Percentiles rank a stretch among this genome's conserved stretches.
These are phyloP conservation scores for Brassica cretica DNA, from an alignment of 345 rosid genomes.

Conservation along the genomic window DNA sequence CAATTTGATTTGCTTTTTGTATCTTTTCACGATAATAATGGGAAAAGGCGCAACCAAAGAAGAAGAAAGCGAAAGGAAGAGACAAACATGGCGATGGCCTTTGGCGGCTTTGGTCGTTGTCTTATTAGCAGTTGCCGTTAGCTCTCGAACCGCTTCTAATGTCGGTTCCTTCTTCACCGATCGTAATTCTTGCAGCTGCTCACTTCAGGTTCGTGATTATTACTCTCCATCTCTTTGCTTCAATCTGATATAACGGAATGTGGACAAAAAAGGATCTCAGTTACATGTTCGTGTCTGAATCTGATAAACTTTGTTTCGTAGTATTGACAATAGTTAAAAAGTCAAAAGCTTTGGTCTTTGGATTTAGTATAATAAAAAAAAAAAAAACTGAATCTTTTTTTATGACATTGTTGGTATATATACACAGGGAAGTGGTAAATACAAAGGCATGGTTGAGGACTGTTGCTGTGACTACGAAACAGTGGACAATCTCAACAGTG, in stretches of 20 bases:
- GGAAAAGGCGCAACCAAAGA: conserved; percentile 22
- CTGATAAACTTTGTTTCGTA: conserved; percentile 17
- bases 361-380: conserved; percentile 4
- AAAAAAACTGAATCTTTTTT: conserved; percentile 17
- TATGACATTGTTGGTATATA: conserved; percentile 14
- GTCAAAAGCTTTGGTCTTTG: conserved; percentile 18
- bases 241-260: background rate
- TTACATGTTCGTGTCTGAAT: background rate
- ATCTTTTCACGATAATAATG: background rate
- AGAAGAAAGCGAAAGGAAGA: conserved; percentile 36
- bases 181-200: conserved; percentile 56
- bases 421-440: conserved; percentile 49
- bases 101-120: conserved; percentile 51
- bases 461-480: conserved; percentile 95
- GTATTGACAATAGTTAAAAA: background rate
- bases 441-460: conserved; percentile 78
- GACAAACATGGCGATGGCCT: conserved; percentile 45
- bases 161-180: conserved; percentile 44
- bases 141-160: conserved; percentile 45
- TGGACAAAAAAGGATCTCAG: background rate
- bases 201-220: conserved; percentile 42
- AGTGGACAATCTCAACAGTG: conserved; percentile 70
- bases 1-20: background rate
- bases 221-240: background rate
- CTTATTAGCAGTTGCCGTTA: conserved; percentile 52